Percentiles rank a stretch among this genome's conserved stretches.
Evolutionary conservation across 2,329 filamentous ascomycete species (phyloP).

Genomic region (Tolypocladium endophyticum): DNA sequence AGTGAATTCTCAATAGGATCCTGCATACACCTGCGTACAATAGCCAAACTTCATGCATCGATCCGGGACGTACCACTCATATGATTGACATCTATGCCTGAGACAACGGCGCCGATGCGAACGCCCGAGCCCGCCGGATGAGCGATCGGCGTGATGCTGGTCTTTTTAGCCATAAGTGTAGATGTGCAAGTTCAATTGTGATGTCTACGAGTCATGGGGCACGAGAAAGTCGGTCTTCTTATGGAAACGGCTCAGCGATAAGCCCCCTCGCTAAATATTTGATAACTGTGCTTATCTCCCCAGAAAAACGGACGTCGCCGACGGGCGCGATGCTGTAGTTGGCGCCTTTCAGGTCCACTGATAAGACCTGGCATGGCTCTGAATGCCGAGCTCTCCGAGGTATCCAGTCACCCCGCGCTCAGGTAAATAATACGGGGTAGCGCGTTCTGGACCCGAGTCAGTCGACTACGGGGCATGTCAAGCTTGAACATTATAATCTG

Average conservation of each 20-base stretch:
- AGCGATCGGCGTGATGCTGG: background rate
- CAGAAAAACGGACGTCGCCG: background rate
- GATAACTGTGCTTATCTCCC: background rate
- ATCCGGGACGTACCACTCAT: background rate
- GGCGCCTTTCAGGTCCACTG: background rate
- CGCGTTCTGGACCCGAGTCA: background rate
- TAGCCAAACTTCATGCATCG: background rate
- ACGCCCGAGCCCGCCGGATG: background rate
- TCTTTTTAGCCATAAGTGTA: background rate
- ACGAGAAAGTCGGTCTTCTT: background rate
- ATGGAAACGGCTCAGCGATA: background rate
- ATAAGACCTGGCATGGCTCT: too few relatives aligned
- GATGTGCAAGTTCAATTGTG: background rate
- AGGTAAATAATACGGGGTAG: background rate
- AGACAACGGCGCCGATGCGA: background rate
- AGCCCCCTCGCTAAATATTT: background rate
- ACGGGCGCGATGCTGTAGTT: background rate
- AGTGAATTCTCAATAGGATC: background rate
- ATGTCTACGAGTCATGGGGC: background rate
- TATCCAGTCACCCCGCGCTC: background rate
- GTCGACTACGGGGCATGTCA: background rate
- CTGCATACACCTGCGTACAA: background rate
- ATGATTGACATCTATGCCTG: background rate
- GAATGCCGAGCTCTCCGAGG: background rate
- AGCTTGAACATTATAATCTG: background rate